Conservation (phyloP, 2,329 filamentous ascomycete genomes). For the Nectriaceae sp. region DNA sequence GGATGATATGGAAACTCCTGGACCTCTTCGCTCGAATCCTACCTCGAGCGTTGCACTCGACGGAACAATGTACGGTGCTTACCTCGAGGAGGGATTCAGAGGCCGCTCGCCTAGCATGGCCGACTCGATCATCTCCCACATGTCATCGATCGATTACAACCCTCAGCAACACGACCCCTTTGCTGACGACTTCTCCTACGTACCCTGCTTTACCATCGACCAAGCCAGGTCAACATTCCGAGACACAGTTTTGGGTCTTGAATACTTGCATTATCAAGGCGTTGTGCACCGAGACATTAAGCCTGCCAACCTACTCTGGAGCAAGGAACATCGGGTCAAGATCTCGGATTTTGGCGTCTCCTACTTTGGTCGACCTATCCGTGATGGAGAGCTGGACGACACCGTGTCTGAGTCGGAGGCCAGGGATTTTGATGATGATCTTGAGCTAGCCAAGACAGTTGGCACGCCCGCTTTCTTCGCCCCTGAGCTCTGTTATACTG, state of each 20-base stretch:
- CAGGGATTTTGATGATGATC: slow-evolving; percentile 84
- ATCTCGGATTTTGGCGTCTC: slow-evolving; percentile 99
- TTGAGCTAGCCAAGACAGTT: slow-evolving; percentile 97
- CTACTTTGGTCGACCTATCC: slow-evolving; percentile 86
- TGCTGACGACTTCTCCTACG: slow-evolving; percentile 88
- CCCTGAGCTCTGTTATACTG: slow-evolving; percentile 91
- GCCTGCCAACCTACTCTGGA: slow-evolving; percentile 88
- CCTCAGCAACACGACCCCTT: slow-evolving; percentile 63
- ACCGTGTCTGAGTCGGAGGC: slow-evolving; percentile 78
- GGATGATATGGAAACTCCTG: slow-evolving; percentile 57
- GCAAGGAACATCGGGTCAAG: slow-evolving; percentile 82
- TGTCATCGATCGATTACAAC: slow-evolving; percentile 65
- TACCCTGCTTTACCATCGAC: slow-evolving; percentile 86
- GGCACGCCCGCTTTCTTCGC: slow-evolving; percentile 98
- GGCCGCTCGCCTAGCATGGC: slow-evolving; percentile 78
- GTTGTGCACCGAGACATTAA: slow-evolving; percentile 86
- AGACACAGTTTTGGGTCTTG: slow-evolving; percentile 88
- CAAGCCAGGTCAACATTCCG: slow-evolving; percentile 84
- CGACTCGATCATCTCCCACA: slow-evolving; percentile 72
- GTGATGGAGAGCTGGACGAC: slow-evolving; percentile 79
- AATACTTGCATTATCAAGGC: slow-evolving; percentile 88
- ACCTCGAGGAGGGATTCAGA: slow-evolving; percentile 59
- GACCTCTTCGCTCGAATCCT: slow-evolving; percentile 53
- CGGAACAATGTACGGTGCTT: slow-evolving; percentile 76
- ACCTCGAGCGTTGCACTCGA: slow-evolving; percentile 65